Conservation (phyloP, 495 filamentous ascomycete species). For the Clohesyomyces aquaticus region DNA sequence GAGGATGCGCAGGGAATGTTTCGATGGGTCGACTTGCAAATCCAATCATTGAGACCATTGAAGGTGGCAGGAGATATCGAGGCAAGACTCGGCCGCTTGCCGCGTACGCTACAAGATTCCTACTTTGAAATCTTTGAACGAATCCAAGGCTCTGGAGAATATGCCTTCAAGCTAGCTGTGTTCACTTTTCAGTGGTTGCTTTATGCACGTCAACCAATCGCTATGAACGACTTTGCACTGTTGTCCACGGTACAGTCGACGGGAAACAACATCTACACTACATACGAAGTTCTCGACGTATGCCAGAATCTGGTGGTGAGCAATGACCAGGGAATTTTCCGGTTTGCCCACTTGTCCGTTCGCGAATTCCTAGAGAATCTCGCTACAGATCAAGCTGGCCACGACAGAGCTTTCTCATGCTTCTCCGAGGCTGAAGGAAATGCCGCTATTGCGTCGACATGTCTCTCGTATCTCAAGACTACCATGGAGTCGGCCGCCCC, state of each 20-base stretch:
- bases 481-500: slow-evolving; percentile 1
- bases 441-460: slow-evolving; percentile 16
- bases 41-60: slow-evolving; percentile 8
- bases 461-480: slow-evolving; percentile 2
- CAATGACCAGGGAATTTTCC: slow-evolving; percentile 13
- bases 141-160: slow-evolving; percentile 12
- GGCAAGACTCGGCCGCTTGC: slow-evolving; percentile 5
- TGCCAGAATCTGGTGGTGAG: slow-evolving; percentile 18
- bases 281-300: slow-evolving; percentile 5
- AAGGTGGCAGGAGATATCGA: slow-evolving; percentile 7
- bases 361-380: slow-evolving; percentile 13
- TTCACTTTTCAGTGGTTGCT: slow-evolving; percentile 20
- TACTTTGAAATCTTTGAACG: slow-evolving; percentile 12
- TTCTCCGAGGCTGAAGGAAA: slow-evolving; percentile 5
- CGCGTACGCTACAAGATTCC: slow-evolving; percentile 3
- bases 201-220: slow-evolving; percentile 5
- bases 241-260: background rate
- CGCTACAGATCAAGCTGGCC: background rate
- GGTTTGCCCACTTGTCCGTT: slow-evolving; percentile 15
- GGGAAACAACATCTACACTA: background rate
- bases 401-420: background rate
- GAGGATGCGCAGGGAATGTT: slow-evolving; percentile 9
- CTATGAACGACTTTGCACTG: background rate
- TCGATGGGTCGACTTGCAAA: slow-evolving; percentile 18
- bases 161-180: slow-evolving; percentile 7